A percentile compares a stretch with the other conserved stretches of the same genome.
Conservation (phyloP, 78 protist species). For the Dictyostelium intermedium region DNA sequence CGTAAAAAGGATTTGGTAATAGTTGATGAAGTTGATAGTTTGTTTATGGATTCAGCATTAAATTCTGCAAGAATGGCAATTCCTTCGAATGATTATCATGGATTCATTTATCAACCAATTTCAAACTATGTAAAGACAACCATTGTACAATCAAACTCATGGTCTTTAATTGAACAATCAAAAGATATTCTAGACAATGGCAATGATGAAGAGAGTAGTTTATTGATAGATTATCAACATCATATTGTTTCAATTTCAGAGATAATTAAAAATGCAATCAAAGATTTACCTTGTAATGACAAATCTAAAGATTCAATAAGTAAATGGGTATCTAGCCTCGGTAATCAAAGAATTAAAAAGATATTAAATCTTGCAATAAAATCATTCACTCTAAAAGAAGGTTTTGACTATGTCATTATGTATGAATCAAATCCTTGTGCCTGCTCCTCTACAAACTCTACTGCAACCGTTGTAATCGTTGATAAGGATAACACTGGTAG, state of each 20-base stretch:
- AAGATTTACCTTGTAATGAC: conserved; percentile 11
- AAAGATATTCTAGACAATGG: neutral
- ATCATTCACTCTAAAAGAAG: conserved; percentile 29
- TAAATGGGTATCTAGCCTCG: neutral
- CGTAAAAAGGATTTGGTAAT: neutral
- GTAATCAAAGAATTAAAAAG: conserved; percentile 8
- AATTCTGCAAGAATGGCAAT: conserved; percentile 24
- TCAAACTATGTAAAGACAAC: neutral
- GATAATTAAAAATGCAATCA: neutral
- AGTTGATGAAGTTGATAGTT: conserved; percentile 25
- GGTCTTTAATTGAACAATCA: neutral
- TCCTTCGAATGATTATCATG: neutral
- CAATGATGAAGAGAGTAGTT: neutral
- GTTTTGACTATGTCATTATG: conserved; percentile 15
- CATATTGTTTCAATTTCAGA: neutral
- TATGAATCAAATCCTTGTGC: neutral
- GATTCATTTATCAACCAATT: conserved; percentile 17
- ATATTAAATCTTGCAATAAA: neutral
- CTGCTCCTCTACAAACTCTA: neutral
- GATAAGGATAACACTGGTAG: conserved; percentile 45
- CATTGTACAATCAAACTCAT: neutral
- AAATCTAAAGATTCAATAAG: neutral
- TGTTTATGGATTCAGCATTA: conserved; percentile 12
- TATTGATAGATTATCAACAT: neutral
- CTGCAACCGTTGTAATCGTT: conserved; percentile 28